These are phyloP conservation scores for Aspergillus clavatus DNA, from an alignment of 2,329 filamentous ascomycete species.

Conservation along the genomic window DNA sequence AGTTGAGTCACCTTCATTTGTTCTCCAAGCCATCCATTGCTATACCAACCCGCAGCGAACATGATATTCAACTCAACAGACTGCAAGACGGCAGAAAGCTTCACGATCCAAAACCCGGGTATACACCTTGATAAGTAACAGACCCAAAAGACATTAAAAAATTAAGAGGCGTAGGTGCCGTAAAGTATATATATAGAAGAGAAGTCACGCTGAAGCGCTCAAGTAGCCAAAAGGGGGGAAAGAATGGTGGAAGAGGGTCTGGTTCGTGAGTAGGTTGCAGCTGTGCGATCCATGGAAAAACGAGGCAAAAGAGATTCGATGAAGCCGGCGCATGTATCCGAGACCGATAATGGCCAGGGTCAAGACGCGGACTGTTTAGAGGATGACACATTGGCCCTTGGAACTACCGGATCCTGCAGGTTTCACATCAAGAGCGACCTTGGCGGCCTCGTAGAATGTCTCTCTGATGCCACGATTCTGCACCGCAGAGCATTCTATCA, in stretches of 20 bases:
- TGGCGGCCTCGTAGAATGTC: constrained; percentile 94
- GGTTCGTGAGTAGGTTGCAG: too few relatives aligned
- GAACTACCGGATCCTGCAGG: constrained; percentile 33
- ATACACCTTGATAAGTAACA: constrained; percentile 2
- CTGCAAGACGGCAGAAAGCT: neutral
- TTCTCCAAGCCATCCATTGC: neutral
- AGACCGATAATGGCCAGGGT: too few relatives aligned
- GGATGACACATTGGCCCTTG: constrained; percentile 32
- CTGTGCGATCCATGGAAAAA: too few relatives aligned
- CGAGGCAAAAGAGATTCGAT: too few relatives aligned
- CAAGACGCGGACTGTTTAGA: constrained; percentile 24
- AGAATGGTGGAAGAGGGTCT: neutral
- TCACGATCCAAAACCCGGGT: neutral
- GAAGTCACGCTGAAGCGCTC: constrained; percentile 12
- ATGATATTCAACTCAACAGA: neutral
- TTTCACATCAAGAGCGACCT: constrained; percentile 68
- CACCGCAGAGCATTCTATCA: constrained; percentile 92
- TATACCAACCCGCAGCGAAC: neutral
- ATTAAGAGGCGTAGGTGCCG: constrained; percentile 7
- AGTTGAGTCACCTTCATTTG: neutral
- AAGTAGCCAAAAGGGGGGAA: constrained; percentile 1
- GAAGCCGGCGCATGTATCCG: too few relatives aligned
- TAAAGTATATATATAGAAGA: constrained; percentile 20
- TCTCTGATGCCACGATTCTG: constrained; percentile 97
- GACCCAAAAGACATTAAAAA: constrained; percentile 12